Base-by-base conservation (phyloP, 441 rosid genomes). In the Populus tomentosa region DNA sequence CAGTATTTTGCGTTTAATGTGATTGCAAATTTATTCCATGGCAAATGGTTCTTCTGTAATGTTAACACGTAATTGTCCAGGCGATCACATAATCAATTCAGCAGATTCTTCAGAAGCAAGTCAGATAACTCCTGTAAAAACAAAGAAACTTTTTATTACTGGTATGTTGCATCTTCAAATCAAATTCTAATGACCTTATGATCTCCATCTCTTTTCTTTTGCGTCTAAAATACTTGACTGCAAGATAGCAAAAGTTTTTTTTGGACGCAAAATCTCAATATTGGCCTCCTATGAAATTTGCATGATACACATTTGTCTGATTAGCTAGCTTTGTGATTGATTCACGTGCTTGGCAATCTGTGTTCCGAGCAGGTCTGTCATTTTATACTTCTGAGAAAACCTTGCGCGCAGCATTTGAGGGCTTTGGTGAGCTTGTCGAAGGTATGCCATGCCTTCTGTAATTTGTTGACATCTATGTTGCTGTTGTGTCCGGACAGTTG, bases 371-470 rank as follows among this genome's bases (percentile, higher is more conserved):
- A 93, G 99, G 97, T 66, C 82, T 95, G 69, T 95, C 99, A 32
- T 95, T 95, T 84, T 95, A 95, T 83, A 92, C 99, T 32, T 95
- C 98, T 1, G 98, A 92, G 89, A 95, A 93, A 86, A 95, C 98
- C 71, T 79, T 95, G 56, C 93, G 91, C 11, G 89, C 93, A 67
- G 96, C 97, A 79, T 95, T 93, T 84, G 95, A 95, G 82, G 93
- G 91, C 46, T 93, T 93, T 6, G 99, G 99, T 46, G 95, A 91
- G 78, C 91, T 92, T 80, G 93, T 92, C 11, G 90, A 92, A 91
- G 99, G 99, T 91, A 86, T 2, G 9, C 11, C 42, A 71, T 46
- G 9, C 70, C 14, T 14, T 72, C 42, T 9, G 13, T 20, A 72
- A 11, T 1, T 79, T 59, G 18, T 35, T 1, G 13, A 33, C 38